Conservation (phyloP, 805 yeast genomes). For the Cephaloascus albidus region DNA sequence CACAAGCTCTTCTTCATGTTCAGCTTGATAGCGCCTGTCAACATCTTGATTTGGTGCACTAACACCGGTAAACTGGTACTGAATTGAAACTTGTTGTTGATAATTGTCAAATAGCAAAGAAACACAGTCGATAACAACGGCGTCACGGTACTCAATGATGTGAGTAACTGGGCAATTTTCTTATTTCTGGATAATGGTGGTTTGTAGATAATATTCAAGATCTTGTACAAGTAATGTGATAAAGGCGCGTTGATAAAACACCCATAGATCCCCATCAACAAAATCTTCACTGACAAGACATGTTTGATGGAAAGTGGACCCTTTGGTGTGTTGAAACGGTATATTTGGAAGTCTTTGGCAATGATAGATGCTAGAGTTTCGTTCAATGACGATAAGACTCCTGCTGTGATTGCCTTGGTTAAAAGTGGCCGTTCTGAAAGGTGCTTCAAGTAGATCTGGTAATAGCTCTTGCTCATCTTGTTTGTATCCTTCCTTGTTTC, state of each 20-base stretch:
- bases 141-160: slow-evolving; percentile 44
- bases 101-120: slow-evolving; percentile 42
- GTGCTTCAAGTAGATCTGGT: not conserved
- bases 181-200: slow-evolving; percentile 27
- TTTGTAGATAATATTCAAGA: slow-evolving; percentile 33
- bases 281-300: slow-evolving; percentile 33
- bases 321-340: no score
- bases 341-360: slow-evolving; percentile 37
- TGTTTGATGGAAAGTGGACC: slow-evolving; percentile 20
- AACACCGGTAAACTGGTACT: slow-evolving; percentile 3
- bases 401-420: slow-evolving; percentile 52
- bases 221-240: slow-evolving; percentile 41
- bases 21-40: slow-evolving; percentile 11
- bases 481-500: no score
- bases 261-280: slow-evolving; percentile 50
- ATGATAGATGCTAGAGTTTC: slow-evolving; percentile 46
- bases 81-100: slow-evolving; percentile 20
- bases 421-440: slow-evolving; percentile 29
- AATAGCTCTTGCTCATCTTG: not conserved
- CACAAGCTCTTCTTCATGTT: slow-evolving; percentile 34
- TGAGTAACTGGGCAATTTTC: slow-evolving; percentile 39
- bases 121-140: slow-evolving; percentile 41
- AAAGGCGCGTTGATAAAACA: slow-evolving; percentile 46
- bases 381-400: slow-evolving; percentile 43
- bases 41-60: slow-evolving; percentile 9